These are phyloP conservation scores for Peronospora farinosa DNA, from an alignment of 352 stramenopile genomes.

Conservation along the genomic window DNA sequence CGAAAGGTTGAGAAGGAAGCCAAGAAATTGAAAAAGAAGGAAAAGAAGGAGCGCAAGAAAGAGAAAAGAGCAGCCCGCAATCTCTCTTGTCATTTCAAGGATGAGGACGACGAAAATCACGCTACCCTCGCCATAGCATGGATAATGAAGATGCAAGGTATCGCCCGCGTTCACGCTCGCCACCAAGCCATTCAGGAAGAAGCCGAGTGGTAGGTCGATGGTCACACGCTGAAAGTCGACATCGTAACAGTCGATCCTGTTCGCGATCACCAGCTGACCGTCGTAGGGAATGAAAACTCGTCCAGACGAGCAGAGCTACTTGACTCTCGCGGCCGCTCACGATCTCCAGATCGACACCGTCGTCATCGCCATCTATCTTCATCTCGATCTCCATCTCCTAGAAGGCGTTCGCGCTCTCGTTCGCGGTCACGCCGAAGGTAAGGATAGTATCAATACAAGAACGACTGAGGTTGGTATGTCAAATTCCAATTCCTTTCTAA, in stretches of 20 bases:
- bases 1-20: constrained; percentile 55
- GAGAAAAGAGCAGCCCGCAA: constrained; percentile 25
- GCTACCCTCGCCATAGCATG: constrained; percentile 2
- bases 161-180: constrained; percentile 18
- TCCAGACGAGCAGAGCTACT: background rate
- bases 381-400: constrained; percentile 14
- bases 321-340: constrained; percentile 11
- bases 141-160: constrained; percentile 6
- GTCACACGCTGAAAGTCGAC: constrained; percentile 15
- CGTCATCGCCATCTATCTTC: constrained; percentile 16
- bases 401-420: constrained; percentile 15
- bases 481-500: constrained; percentile 6
- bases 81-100: constrained; percentile 4
- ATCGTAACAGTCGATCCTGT: constrained; percentile 13
- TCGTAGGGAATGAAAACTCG: constrained; percentile 10
- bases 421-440: constrained; percentile 21
- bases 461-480: background rate
- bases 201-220: constrained; percentile 1
- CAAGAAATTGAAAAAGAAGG: constrained; percentile 63
- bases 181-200: constrained; percentile 5
- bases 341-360: constrained; percentile 7
- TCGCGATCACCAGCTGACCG: constrained; percentile 16
- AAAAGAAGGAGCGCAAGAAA: constrained; percentile 51
- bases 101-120: constrained; percentile 9
- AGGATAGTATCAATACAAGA: background rate